phyloP scores from a whole-genome alignment of 768 basidiomycete species.

The Cystofilobasidium ferigula region DNA sequence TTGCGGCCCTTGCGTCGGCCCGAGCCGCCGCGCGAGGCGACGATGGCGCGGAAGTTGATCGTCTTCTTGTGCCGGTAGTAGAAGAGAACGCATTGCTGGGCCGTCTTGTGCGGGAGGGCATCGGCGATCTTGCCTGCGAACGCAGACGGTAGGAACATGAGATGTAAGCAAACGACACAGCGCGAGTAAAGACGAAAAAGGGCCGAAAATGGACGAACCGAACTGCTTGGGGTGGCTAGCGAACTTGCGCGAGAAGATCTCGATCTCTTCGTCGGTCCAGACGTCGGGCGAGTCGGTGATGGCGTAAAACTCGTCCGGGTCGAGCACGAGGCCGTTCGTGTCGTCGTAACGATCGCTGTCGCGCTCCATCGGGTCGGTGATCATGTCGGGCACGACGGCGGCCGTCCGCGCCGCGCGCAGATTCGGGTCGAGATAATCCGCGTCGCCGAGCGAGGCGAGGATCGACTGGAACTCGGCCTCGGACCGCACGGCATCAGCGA shows the following conservation, averaged over 20 bases:
- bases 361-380: conserved; percentile 43
- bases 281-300: conserved; percentile 46
- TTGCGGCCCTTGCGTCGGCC: conserved; percentile 18
- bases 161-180: neutral
- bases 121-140: conserved; percentile 60
- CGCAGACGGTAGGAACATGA: neutral
- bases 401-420: conserved; percentile 75
- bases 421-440: conserved; percentile 84
- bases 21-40: conserved; percentile 11
- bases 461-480: conserved; percentile 97
- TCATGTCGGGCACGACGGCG: conserved; percentile 83
- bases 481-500: conserved; percentile 68
- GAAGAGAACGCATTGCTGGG: conserved; percentile 78
- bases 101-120: conserved; percentile 67
- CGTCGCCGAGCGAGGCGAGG: conserved; percentile 81
- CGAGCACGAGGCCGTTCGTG: conserved; percentile 64
- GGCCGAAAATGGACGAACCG: conserved; percentile 34
- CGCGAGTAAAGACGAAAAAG: neutral
- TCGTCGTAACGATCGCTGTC: conserved; percentile 56
- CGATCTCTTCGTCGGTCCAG: conserved; percentile 79
- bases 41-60: conserved; percentile 24
- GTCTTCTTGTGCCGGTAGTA: conserved; percentile 93
- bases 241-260: conserved; percentile 66
- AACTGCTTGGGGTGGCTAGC: conserved; percentile 86
- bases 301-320: conserved; percentile 67